These are phyloP conservation scores for Amaranthus hypochondriacus DNA, from an alignment of 148 eudicot genomes.

Conservation along the genomic window DNA sequence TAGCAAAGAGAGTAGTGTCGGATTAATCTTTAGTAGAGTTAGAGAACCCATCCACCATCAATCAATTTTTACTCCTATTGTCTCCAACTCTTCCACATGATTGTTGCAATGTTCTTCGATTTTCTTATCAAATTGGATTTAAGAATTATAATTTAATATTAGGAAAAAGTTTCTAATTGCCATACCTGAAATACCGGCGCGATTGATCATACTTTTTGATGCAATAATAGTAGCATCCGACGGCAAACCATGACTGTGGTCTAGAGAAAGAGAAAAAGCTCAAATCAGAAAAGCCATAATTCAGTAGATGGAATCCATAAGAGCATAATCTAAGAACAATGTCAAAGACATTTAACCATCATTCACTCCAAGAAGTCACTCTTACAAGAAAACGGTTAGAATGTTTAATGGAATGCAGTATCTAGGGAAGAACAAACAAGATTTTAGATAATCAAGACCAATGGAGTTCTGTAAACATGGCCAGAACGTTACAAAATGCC, in stretches of 20 bases:
- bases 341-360: not conserved
- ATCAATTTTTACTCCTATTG: not conserved
- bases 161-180: not conserved
- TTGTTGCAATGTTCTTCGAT: too few species aligned
- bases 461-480: not conserved
- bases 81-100: not conserved
- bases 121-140: not conserved
- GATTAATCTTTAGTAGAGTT: not conserved
- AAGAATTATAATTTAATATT: not conserved
- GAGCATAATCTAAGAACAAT: not conserved
- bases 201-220: constrained; percentile 91
- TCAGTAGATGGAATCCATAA: not conserved
- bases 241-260: constrained; percentile 98
- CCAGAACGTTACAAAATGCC: not conserved
- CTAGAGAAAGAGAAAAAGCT: constrained; percentile 34
- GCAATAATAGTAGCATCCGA: constrained; percentile 97
- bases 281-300: not conserved
- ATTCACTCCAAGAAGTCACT: not conserved
- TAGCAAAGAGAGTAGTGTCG: not conserved
- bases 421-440: not conserved
- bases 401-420: too few species aligned
- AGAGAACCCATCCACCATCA: not conserved
- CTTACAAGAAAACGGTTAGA: not conserved
- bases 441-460: not conserved
- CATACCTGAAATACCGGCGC: constrained; percentile 88